Percentiles rank a stretch among this genome's conserved stretches.
Evolutionary conservation across 2,329 filamentous ascomycete genomes (phyloP).

Genomic region (Penicillium sp.): DNA sequence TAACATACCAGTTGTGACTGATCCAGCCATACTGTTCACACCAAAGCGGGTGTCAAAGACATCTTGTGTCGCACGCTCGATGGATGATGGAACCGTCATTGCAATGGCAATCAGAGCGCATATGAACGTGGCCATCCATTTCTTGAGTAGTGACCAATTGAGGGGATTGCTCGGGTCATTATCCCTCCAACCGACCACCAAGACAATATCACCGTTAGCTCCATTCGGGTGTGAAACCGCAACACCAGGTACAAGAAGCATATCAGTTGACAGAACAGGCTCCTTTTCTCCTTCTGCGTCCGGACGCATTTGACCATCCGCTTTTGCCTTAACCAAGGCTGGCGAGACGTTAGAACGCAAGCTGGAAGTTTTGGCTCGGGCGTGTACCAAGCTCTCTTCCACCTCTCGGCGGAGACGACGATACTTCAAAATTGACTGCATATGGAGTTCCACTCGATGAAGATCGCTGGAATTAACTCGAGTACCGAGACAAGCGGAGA

Average conservation of each 20-base stretch:
- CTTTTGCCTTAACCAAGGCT: neutral
- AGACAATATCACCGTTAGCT: neutral
- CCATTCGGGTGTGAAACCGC: neutral
- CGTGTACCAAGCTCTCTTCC: neutral
- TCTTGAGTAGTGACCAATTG: constrained; percentile 6
- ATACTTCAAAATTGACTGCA: constrained; percentile 1
- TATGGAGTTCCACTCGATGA: neutral
- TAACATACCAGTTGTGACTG: constrained; percentile 9
- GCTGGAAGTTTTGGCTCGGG: constrained; percentile 4
- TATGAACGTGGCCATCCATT: constrained; percentile 11
- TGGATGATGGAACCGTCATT: constrained; percentile 8
- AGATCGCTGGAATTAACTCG: neutral
- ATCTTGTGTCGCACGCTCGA: constrained; percentile 9
- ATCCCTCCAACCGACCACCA: constrained; percentile 4
- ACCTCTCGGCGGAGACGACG: constrained; percentile 1
- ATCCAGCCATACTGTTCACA: constrained; percentile 11
- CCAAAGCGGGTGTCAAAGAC: constrained; percentile 7
- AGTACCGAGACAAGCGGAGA: neutral
- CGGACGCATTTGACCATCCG: neutral
- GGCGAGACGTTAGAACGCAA: neutral
- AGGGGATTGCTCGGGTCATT: constrained; percentile 11
- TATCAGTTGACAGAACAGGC: neutral
- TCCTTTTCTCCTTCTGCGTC: neutral
- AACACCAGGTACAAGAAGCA: constrained; percentile 1
- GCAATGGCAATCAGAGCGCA: constrained; percentile 10